These are phyloP conservation scores for Aureobasidium sp. DNA, from an alignment of 2,329 filamentous ascomycete genomes.

Conservation along the genomic window DNA sequence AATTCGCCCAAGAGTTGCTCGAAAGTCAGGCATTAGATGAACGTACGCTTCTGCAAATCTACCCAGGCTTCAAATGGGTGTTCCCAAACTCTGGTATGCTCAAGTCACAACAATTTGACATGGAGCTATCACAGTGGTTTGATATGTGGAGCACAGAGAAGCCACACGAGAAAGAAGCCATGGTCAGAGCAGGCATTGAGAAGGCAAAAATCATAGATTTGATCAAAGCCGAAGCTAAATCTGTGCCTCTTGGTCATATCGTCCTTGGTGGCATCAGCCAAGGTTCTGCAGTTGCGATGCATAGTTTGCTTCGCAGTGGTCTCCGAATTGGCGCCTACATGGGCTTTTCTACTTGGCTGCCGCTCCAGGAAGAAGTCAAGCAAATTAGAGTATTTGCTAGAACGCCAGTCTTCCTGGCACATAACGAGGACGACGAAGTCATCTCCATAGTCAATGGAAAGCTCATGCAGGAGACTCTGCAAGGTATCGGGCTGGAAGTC, in stretches of 20 bases:
- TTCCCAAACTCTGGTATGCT: slow-evolving; percentile 26
- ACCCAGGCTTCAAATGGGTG: slow-evolving; percentile 31
- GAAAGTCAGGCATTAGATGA: slow-evolving; percentile 24
- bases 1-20: slow-evolving; percentile 37
- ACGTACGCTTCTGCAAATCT: slow-evolving; percentile 25
- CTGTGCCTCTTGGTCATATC: background rate
- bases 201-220: background rate
- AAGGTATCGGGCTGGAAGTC: slow-evolving; percentile 17
- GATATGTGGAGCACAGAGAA: slow-evolving; percentile 28
- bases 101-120: slow-evolving; percentile 21
- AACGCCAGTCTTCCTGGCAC: slow-evolving; percentile 19
- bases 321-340: slow-evolving; percentile 1
- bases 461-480: slow-evolving; percentile 7
- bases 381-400: slow-evolving; percentile 10
- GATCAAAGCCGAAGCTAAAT: background rate
- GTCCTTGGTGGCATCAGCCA: slow-evolving; percentile 15
- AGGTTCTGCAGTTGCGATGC: background rate
- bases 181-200: background rate
- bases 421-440: slow-evolving; percentile 19
- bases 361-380: background rate
- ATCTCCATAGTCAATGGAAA: slow-evolving; percentile 16
- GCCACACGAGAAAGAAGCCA: slow-evolving; percentile 20
- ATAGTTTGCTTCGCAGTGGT: slow-evolving; percentile 1
- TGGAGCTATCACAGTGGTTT: slow-evolving; percentile 32
- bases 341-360: slow-evolving; percentile 11